A percentile compares a stretch with the other conserved stretches of the same genome.
Conservation (phyloP, 1,284 basidiomycete species). For the Leccinum fuscescens region DNA sequence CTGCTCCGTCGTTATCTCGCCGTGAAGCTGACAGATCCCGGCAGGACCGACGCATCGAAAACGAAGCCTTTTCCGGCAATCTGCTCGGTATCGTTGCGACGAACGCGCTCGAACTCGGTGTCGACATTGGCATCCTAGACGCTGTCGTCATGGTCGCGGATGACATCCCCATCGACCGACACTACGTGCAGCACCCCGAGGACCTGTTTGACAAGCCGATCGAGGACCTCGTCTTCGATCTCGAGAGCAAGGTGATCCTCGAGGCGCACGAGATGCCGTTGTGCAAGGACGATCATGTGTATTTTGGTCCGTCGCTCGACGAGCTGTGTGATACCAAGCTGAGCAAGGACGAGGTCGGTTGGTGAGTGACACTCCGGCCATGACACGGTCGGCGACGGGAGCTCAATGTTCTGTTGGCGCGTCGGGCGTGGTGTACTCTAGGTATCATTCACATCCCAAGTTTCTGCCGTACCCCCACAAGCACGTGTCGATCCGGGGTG, state of each 20-base stretch:
- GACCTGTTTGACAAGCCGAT: slow-evolving; percentile 65
- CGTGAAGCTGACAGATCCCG: slow-evolving; percentile 3
- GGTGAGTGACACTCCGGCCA: slow-evolving; percentile 42
- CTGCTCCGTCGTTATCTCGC: slow-evolving; percentile 13
- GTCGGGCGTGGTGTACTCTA: slow-evolving; percentile 25
- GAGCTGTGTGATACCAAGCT: slow-evolving; percentile 58
- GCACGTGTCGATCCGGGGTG: slow-evolving; percentile 75
- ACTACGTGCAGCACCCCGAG: slow-evolving; percentile 73
- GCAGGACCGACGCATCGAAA: slow-evolving; percentile 82
- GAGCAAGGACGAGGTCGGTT: slow-evolving; percentile 65
- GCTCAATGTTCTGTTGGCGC: neutral
- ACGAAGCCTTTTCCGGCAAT: slow-evolving; percentile 82
- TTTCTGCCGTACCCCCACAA: slow-evolving; percentile 76
- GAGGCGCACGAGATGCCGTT: slow-evolving; percentile 87
- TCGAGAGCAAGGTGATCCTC: slow-evolving; percentile 73
- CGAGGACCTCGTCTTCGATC: slow-evolving; percentile 69
- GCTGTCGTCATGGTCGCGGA: slow-evolving; percentile 84
- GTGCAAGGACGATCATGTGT: slow-evolving; percentile 61
- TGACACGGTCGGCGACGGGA: neutral
- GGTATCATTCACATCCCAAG: slow-evolving; percentile 81
- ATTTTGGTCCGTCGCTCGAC: slow-evolving; percentile 67
- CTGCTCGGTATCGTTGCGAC: slow-evolving; percentile 88
- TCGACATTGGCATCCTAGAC: slow-evolving; percentile 87
- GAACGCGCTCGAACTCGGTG: slow-evolving; percentile 87
- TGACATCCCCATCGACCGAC: slow-evolving; percentile 70